phyloP scores from a whole-genome alignment of 177 flowering plant species.

The Vitis hybrid region DNA sequence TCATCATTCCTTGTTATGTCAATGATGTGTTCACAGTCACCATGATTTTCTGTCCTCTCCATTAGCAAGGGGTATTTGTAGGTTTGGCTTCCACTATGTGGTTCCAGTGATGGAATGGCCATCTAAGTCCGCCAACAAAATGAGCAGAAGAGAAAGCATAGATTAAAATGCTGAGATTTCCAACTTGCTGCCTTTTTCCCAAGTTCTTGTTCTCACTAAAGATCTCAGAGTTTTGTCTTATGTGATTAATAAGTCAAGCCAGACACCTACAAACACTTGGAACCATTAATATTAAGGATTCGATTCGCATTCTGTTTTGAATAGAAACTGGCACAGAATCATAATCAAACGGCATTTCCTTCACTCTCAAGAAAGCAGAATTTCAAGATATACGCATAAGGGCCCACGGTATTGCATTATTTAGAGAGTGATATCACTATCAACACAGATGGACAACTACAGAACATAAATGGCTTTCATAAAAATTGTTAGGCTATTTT shows the following conservation, averaged over 20 bases:
- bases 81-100: slow-evolving; percentile 13
- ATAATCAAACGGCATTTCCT: slow-evolving; percentile 4
- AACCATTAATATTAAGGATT: not conserved
- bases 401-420: not conserved
- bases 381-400: not conserved
- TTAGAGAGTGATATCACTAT: not conserved
- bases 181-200: not conserved
- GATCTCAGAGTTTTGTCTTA: not conserved
- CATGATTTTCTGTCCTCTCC: slow-evolving; percentile 28
- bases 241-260: not conserved
- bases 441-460: not conserved
- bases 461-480: too few relatives aligned
- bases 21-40: slow-evolving; percentile 28
- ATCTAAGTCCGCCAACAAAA: slow-evolving; percentile 22
- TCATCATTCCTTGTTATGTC: slow-evolving; percentile 27
- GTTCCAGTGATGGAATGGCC: slow-evolving; percentile 26
- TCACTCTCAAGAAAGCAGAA: not conserved
- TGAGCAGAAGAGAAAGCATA: slow-evolving; percentile 15
- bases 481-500: too few relatives aligned
- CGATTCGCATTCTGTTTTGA: not conserved
- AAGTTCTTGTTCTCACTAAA: not conserved
- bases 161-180: not conserved
- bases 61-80: slow-evolving; percentile 39
- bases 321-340: slow-evolving; percentile 5
- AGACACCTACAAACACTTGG: not conserved